Evolutionary conservation across 257 asterid genomes (phyloP).

Genomic region (Petunia secreta): DNA sequence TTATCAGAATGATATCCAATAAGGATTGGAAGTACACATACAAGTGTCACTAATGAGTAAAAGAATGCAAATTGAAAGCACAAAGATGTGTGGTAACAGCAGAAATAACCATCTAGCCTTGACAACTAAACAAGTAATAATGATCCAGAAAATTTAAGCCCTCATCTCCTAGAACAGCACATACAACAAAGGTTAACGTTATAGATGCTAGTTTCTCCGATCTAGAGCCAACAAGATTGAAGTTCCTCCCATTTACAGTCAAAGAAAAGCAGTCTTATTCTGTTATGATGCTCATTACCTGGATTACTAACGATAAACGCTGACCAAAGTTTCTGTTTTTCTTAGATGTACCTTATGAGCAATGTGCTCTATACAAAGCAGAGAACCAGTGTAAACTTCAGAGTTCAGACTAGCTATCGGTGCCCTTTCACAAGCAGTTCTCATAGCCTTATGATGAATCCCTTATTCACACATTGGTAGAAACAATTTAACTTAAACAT

Average conservation of each 20-base stretch:
- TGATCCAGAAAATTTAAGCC: slow-evolving; percentile 9
- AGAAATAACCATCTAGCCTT: slow-evolving; percentile 16
- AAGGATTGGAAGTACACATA: neutral
- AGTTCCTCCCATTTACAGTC: slow-evolving; percentile 15
- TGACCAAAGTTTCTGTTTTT: neutral
- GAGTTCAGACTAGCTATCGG: neutral
- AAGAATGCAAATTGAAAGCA: neutral
- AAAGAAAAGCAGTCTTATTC: neutral
- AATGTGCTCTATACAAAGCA: neutral
- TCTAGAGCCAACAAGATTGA: neutral
- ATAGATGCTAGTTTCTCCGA: slow-evolving; percentile 13
- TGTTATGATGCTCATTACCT: slow-evolving; percentile 11
- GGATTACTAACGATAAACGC: slow-evolving; percentile 1
- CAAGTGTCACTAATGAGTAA: neutral
- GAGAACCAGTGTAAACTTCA: neutral
- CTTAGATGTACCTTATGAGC: neutral
- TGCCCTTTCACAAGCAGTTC: neutral
- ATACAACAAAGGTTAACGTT: slow-evolving; percentile 20
- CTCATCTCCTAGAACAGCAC: slow-evolving; percentile 4
- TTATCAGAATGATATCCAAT: slow-evolving; percentile 31
- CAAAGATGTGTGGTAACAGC: slow-evolving; percentile 1
- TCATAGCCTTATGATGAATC: neutral
- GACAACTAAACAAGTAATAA: neutral
- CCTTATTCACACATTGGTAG: neutral
- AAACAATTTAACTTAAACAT: neutral